Base-by-base conservation (phyloP, 768 basidiomycete genomes). In the Tulasnella sp. region DNA sequence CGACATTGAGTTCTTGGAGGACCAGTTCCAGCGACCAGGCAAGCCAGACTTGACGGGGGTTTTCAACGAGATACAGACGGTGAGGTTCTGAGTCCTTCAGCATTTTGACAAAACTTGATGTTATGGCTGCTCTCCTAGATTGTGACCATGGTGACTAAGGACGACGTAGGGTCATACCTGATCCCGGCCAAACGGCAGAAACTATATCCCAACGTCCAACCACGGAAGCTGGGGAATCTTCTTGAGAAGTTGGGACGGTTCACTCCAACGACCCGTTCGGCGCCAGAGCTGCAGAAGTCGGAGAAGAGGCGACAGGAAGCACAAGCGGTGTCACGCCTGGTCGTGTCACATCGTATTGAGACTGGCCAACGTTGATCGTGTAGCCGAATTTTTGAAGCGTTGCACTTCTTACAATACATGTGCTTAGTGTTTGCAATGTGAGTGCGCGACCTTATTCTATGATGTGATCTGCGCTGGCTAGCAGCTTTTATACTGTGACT, bases 1-100 rank as follows among this genome's bases (percentile, higher is more conserved):
- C 49, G 94, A 97, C 68, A 80, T 93, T 61, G 82, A 84, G 60
- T 96, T 94, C 70, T 76, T 97, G 55, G 90, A 95, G 64, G 81
- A 82, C n/a, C 88, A 92, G 66, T 80, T 94, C 64, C 83, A 81
- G 65, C 75, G 83, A 47, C 83, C 86, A 56, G 88, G 85, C 21
- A 78, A 86, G 66, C 73, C 77, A 1, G 83, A 88, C 68, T 75
- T 94, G 23, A 78, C 76, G 55, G 72, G 80, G 10, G 84, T 83
- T 15, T 95, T 97, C 70, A 71, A 77, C 21, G 92, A 95, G 69
- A 73, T 97, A 61, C 86, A 84, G 52, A 73, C 80, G 64, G 93
- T 91, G 70, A 69, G 83, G 74, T 29, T 23, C 24, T 19, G 10
- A 3, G 32, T 15, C 24, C 44, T 29, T 21, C 41, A 27, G 21